phyloP scores from a whole-genome alignment of 2,329 filamentous ascomycete species.

The Colletotrichum tabaci region DNA sequence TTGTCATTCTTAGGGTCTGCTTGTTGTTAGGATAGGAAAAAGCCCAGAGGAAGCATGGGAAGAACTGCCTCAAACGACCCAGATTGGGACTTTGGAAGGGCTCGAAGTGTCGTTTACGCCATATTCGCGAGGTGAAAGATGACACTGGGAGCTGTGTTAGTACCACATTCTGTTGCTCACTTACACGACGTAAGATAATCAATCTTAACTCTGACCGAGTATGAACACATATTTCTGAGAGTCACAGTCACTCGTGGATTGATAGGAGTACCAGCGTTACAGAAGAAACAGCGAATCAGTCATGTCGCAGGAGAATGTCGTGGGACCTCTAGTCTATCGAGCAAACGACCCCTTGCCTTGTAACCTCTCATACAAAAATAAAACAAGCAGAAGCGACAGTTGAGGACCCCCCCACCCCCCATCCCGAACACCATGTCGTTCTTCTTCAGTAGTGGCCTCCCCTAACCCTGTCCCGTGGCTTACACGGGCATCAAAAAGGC shows the following conservation, averaged over 20 bases:
- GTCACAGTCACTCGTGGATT: neutral
- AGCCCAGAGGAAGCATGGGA: neutral
- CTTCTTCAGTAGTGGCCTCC: neutral
- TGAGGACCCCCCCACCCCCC: too few species aligned
- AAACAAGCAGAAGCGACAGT: neutral
- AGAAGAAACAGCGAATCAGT: neutral
- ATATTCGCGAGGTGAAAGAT: neutral
- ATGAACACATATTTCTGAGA: neutral
- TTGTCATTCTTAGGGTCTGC: neutral
- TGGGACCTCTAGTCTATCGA: conserved; percentile 22
- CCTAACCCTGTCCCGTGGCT: neutral
- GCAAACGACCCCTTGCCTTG: neutral
- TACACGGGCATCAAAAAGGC: neutral
- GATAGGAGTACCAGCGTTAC: too few species aligned
- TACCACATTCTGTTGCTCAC: too few species aligned
- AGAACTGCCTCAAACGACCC: neutral
- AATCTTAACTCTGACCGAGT: neutral
- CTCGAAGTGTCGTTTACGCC: neutral
- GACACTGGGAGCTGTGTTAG: neutral
- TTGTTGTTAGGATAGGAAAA: too few species aligned
- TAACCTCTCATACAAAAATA: neutral
- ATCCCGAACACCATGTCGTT: neutral
- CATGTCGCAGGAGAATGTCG: neutral
- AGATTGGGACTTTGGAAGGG: neutral
- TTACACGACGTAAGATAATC: too few species aligned